phyloP scores from a whole-genome alignment of 75 land plant species.

The Chamaecyparis obtusa region DNA sequence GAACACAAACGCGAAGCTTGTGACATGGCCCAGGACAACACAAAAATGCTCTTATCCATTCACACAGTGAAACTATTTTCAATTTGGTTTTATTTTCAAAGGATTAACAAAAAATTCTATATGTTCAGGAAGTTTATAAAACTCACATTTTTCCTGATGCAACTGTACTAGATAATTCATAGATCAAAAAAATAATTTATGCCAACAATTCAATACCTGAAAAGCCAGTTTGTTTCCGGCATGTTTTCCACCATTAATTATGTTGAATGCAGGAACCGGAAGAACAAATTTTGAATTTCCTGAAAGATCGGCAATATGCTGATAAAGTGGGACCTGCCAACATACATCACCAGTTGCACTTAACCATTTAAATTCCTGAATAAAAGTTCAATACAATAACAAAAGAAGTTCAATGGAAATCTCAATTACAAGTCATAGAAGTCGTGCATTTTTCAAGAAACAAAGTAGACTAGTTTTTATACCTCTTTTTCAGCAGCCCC shows the following conservation, averaged over 20 bases:
- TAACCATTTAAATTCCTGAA: conserved; percentile 1
- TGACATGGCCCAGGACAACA: background rate
- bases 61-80: background rate
- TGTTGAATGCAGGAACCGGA: conserved; percentile 94
- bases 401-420: background rate
- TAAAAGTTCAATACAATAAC: background rate
- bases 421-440: background rate
- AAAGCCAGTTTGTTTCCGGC: conserved; percentile 91
- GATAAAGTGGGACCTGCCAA: conserved; percentile 85
- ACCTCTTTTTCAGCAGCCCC: conserved; percentile 99
- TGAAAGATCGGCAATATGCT: conserved; percentile 92
- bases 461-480: background rate
- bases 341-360: background rate
- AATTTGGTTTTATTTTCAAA: background rate
- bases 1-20: background rate
- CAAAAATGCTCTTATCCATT: background rate
- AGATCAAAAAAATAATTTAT: background rate
- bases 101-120: background rate
- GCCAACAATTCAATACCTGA: conserved; percentile 55
- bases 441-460: background rate
- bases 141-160: background rate
- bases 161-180: background rate
- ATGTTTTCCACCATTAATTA: conserved; percentile 96
- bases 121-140: background rate
- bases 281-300: conserved; percentile 66